phyloP scores from a whole-genome alignment of 805 yeast genomes.

The Saccharomyces eubayanus region DNA sequence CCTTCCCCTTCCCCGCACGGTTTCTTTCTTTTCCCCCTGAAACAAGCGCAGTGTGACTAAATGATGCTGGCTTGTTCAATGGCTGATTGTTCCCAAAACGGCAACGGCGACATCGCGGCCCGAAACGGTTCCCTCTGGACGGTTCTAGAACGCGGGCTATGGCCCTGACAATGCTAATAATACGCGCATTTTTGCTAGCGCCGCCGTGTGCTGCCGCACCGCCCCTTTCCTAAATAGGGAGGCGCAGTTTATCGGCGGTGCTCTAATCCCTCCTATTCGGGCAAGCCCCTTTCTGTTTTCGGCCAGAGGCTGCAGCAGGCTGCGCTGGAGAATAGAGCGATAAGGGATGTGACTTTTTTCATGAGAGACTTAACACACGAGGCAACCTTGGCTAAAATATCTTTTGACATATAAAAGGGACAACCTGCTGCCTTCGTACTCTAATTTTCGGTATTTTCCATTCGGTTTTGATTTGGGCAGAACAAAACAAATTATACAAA shows the following conservation, averaged over 20 bases:
- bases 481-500: slow-evolving; percentile 4
- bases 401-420: background rate
- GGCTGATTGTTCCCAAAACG: background rate
- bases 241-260: background rate
- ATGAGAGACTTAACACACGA: background rate
- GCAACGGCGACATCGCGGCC: background rate
- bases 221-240: background rate
- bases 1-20: background rate
- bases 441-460: background rate
- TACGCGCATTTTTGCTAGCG: background rate
- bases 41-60: background rate
- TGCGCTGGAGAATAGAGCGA: background rate
- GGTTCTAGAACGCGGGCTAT: background rate
- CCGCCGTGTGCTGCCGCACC: background rate
- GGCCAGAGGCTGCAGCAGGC: background rate
- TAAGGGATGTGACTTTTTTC: background rate
- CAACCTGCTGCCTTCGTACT: background rate
- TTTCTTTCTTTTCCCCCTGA: background rate
- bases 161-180: background rate
- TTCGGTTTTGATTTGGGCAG: slow-evolving; percentile 14
- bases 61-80: background rate
- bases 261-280: background rate
- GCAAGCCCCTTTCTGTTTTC: background rate
- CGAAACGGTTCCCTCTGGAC: background rate
- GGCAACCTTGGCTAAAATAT: background rate